A percentile compares a stretch with the other conserved stretches of the same genome.
These are phyloP conservation scores for Penicillium pancosmium DNA, from an alignment of 495 filamentous ascomycete species.

Conservation along the genomic window DNA sequence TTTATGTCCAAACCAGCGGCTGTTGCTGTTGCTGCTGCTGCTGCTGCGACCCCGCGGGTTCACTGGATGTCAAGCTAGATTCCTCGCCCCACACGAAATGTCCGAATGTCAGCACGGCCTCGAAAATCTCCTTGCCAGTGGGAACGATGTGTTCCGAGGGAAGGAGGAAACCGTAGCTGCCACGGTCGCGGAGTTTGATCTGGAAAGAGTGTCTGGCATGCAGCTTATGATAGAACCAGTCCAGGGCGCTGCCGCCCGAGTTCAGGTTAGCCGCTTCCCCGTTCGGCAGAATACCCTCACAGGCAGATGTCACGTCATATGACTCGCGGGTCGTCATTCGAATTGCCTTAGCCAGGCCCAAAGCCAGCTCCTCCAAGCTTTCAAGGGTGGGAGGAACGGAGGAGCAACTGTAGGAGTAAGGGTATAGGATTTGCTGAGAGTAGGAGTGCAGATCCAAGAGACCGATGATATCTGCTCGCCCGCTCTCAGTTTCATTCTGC, in stretches of 20 bases:
- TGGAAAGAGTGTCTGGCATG: constrained; percentile 85
- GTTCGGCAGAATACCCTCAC: constrained; percentile 69
- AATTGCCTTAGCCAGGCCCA: constrained; percentile 90
- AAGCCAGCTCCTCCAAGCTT: constrained; percentile 85
- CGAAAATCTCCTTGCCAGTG: constrained; percentile 83
- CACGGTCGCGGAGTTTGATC: constrained; percentile 92
- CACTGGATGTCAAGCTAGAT: neutral
- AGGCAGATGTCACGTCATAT: constrained; percentile 85
- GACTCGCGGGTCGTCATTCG: constrained; percentile 69
- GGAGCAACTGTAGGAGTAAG: constrained; percentile 84
- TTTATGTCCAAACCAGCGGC: constrained; percentile 9
- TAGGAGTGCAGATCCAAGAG: constrained; percentile 95
- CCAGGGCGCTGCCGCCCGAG: constrained; percentile 81
- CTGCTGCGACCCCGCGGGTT: constrained; percentile 1
- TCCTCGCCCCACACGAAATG: constrained; percentile 63
- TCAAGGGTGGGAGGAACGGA: constrained; percentile 80
- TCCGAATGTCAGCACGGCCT: constrained; percentile 79
- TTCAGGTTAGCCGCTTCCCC: constrained; percentile 48
- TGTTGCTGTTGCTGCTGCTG: constrained; percentile 23
- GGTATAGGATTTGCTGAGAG: constrained; percentile 92
- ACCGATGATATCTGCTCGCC: constrained; percentile 72
- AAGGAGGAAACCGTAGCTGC: constrained; percentile 91
- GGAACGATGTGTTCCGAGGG: constrained; percentile 87
- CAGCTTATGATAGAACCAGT: constrained; percentile 94
- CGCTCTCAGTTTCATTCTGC: constrained; percentile 73